Conservation (phyloP, 1,284 basidiomycete species). For the Leucoagaricus sp. region DNA sequence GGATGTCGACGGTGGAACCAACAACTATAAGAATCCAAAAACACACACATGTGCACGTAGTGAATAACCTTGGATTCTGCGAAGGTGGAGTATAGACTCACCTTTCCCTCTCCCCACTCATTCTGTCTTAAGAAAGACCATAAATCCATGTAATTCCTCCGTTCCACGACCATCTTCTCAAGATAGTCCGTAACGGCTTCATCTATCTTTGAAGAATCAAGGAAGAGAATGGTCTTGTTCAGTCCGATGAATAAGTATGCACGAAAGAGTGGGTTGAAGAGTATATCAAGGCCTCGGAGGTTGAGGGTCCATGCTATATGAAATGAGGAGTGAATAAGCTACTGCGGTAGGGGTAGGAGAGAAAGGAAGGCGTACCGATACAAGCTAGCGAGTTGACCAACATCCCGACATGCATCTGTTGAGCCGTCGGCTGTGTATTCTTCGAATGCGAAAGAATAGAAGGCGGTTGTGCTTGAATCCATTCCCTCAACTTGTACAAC, state of each 20-base stretch:
- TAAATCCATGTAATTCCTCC: slow-evolving; percentile 77
- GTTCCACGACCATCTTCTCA: no score
- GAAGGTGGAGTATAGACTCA: slow-evolving; percentile 29
- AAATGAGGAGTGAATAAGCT: background rate
- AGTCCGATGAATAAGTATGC: slow-evolving; percentile 78
- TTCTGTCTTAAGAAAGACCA: slow-evolving; percentile 74
- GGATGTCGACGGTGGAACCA: slow-evolving; percentile 70
- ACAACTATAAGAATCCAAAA: slow-evolving; percentile 46
- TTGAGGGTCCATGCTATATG: slow-evolving; percentile 77
- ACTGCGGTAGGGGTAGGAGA: slow-evolving; percentile 7
- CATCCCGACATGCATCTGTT: slow-evolving; percentile 66
- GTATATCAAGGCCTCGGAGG: slow-evolving; percentile 84
- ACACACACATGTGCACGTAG: no score
- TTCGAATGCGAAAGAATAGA: slow-evolving; percentile 66
- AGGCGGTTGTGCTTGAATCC: slow-evolving; percentile 64
- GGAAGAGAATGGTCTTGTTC: slow-evolving; percentile 64
- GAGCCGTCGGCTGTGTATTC: slow-evolving; percentile 50
- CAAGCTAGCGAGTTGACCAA: slow-evolving; percentile 61
- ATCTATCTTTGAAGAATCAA: slow-evolving; percentile 63
- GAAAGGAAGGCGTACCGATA: slow-evolving; percentile 50
- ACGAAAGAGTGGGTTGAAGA: slow-evolving; percentile 86
- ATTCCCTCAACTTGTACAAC: slow-evolving; percentile 56
- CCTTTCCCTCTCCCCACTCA: slow-evolving; percentile 78
- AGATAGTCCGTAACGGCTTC: slow-evolving; percentile 60
- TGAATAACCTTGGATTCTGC: no score